These are phyloP conservation scores for Ustulina deusta DNA, from an alignment of 2,329 filamentous ascomycete species.

Conservation along the genomic window DNA sequence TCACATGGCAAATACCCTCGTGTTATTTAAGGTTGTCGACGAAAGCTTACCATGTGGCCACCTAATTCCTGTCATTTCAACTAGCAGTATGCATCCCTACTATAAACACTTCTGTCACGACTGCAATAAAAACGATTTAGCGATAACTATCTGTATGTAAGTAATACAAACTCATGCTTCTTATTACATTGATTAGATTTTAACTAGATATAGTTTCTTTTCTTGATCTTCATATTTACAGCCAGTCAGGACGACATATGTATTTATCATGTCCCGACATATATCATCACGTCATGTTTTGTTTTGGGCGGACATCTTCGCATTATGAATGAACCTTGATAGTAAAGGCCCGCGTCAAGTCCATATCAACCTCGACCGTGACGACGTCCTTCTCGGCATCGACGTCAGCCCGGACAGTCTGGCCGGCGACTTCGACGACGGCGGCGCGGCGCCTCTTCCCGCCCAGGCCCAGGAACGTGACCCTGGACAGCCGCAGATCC, in stretches of 20 bases:
- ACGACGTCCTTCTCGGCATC: conserved; percentile 34
- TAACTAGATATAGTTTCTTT: not conserved
- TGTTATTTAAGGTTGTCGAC: not conserved
- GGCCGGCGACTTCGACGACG: conserved; percentile 28
- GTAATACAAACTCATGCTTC: not conserved
- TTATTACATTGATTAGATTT: conserved; percentile 4
- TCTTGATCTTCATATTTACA: conserved; percentile 2
- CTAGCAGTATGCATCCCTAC: not conserved
- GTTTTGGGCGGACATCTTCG: no score
- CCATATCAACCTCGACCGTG: conserved; percentile 42
- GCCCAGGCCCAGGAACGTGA: conserved; percentile 62
- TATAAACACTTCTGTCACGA: not conserved
- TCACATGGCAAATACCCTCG: not conserved
- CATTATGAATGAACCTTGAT: no score
- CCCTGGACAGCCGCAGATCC: conserved; percentile 57
- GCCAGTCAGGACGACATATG: not conserved
- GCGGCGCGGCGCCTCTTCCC: conserved; percentile 9
- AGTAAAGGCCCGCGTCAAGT: conserved; percentile 44
- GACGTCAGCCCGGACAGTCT: conserved; percentile 31
- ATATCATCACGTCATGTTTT: conserved; percentile 4
- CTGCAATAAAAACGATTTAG: not conserved
- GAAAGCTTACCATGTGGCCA: not conserved
- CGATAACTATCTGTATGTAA: not conserved
- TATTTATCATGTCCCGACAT: not conserved
- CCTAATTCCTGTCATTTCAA: not conserved